A percentile compares a stretch with the other conserved stretches of the same genome.
Conservation (phyloP, 1,284 basidiomycete species). For the Somion occarium region DNA sequence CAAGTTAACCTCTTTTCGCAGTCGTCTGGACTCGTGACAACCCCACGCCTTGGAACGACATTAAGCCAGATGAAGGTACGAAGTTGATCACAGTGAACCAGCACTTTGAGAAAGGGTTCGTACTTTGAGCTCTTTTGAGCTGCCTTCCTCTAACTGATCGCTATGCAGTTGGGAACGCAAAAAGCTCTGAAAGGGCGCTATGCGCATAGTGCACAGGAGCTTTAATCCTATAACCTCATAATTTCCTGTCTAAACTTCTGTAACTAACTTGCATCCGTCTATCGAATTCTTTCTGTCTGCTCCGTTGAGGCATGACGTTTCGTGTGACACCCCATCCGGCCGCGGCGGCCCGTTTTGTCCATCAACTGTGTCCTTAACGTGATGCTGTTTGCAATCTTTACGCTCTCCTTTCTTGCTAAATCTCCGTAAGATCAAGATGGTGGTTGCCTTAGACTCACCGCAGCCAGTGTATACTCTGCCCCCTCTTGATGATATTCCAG, state of each 20-base stretch:
- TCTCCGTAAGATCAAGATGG: constrained; percentile 31
- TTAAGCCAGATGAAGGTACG: constrained; percentile 66
- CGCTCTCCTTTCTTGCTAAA: no score
- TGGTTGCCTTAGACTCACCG: constrained; percentile 34
- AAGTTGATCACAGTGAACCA: constrained; percentile 68
- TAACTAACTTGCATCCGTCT: no score
- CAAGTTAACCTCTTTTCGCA: constrained; percentile 29
- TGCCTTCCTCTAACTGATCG: constrained; percentile 3
- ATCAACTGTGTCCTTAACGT: not conserved
- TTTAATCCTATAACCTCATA: no score
- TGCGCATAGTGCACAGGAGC: no score
- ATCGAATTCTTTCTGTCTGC: not conserved
- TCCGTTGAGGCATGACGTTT: not conserved
- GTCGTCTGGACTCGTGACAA: constrained; percentile 80
- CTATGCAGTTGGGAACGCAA: constrained; percentile 62
- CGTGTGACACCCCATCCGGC: not conserved
- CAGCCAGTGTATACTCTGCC: constrained; percentile 39
- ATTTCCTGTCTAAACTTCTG: no score
- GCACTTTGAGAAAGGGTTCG: constrained; percentile 67
- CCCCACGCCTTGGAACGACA: constrained; percentile 75
- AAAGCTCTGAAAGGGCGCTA: constrained; percentile 45
- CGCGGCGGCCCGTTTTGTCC: not conserved
- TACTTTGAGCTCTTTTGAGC: constrained; percentile 7
- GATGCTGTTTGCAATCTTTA: no score
- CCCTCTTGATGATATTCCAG: constrained; percentile 37